Evolutionary conservation across 2,329 filamentous ascomycete species (phyloP).

Genomic region (Aspergillus pseudonomiae): DNA sequence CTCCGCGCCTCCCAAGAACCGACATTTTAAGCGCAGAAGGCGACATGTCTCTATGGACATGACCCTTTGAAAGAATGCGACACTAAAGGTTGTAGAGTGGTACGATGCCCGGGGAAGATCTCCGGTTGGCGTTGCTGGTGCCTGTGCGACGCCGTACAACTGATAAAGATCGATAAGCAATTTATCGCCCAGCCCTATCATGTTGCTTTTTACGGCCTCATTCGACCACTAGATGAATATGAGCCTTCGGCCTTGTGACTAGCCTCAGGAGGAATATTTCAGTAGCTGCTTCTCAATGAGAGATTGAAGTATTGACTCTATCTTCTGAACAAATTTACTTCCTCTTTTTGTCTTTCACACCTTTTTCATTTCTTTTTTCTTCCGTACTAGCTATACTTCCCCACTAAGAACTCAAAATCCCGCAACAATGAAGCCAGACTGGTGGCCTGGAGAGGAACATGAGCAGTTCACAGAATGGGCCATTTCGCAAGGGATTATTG

Average conservation of each 20-base stretch:
- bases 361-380: not conserved
- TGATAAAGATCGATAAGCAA: constrained; percentile 26
- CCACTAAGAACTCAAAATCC: not conserved
- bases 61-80: constrained; percentile 6
- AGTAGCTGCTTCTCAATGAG: not conserved
- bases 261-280: not conserved
- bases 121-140: constrained; percentile 16
- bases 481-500: constrained; percentile 62
- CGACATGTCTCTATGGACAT: constrained; percentile 15
- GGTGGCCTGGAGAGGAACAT: constrained; percentile 41
- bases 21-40: constrained; percentile 30
- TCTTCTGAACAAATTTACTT: not conserved
- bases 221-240: not conserved
- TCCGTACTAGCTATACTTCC: not conserved
- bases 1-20: constrained; percentile 26
- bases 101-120: constrained; percentile 20
- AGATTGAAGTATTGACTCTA: not conserved
- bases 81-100: constrained; percentile 14
- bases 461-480: constrained; percentile 71
- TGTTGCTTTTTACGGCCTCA: not conserved
- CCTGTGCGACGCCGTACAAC: constrained; percentile 17
- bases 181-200: constrained; percentile 4
- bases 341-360: not conserved
- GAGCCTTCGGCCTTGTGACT: not conserved
- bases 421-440: constrained; percentile 30